Evolutionary conservation across 306 rosid genomes (phyloP).

Genomic region (Vicia sativa): DNA sequence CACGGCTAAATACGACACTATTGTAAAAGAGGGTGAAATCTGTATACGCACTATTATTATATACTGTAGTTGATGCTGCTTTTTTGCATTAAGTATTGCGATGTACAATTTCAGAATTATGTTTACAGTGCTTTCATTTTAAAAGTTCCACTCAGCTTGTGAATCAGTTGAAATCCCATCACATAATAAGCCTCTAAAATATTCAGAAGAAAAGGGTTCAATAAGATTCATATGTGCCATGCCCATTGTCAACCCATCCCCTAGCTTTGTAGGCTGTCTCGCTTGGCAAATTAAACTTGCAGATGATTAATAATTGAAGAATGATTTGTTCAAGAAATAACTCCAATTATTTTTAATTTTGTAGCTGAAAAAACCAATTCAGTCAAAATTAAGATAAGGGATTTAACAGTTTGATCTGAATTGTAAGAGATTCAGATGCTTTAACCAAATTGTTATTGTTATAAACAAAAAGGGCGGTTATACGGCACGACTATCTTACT

Average conservation of each 20-base stretch:
- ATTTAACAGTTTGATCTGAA: no score
- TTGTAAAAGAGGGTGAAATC: conserved; percentile 41
- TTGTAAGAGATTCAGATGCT: no score
- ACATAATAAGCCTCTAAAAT: background rate
- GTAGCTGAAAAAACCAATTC: no score
- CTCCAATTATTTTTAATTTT: background rate
- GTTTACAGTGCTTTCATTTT: background rate
- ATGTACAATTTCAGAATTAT: conserved; percentile 25
- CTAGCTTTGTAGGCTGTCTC: conserved; percentile 23
- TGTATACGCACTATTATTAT: conserved; percentile 52
- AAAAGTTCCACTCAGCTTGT: background rate
- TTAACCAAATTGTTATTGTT: no score
- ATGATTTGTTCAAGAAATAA: background rate
- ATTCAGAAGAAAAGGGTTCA: background rate
- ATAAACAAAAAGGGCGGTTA: no score
- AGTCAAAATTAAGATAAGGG: no score
- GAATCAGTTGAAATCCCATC: conserved; percentile 10
- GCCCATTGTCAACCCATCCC: conserved; percentile 3
- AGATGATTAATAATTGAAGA: background rate
- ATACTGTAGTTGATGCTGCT: conserved; percentile 32
- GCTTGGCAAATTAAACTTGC: background rate
- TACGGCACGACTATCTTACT: no score
- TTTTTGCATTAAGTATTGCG: conserved; percentile 1
- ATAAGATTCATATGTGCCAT: background rate
- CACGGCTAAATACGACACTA: conserved; percentile 38